These are phyloP conservation scores for Jackrogersella multiformis DNA, from an alignment of 495 filamentous ascomycete genomes.

Conservation along the genomic window DNA sequence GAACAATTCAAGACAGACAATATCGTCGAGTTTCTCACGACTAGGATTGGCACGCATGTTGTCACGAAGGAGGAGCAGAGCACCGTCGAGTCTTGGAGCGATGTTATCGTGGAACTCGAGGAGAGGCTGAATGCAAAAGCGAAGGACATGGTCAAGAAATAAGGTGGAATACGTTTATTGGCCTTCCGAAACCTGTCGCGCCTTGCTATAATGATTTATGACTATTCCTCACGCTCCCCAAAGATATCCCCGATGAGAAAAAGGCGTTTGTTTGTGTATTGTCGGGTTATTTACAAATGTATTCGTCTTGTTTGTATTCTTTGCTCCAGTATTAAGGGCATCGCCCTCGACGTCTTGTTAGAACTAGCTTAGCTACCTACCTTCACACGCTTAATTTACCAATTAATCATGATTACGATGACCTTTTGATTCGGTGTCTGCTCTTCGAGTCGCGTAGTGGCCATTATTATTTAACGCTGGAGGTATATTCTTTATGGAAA, in stretches of 20 bases:
- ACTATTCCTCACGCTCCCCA: conserved; percentile 4
- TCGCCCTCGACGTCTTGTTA: not conserved
- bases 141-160: conserved; percentile 48
- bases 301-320: not conserved
- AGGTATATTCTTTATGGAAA: no score
- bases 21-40: conserved; percentile 67
- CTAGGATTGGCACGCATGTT: conserved; percentile 54
- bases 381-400: not conserved
- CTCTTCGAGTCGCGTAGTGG: not conserved
- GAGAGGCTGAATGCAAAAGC: conserved; percentile 65
- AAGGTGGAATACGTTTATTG: not conserved
- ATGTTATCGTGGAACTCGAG: conserved; percentile 64
- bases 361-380: not conserved
- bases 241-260: conserved; percentile 1
- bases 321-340: not conserved
- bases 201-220: conserved; percentile 42
- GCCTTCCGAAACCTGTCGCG: not conserved
- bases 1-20: conserved; percentile 71
- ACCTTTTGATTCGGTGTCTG: not conserved
- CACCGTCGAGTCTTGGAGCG: conserved; percentile 60
- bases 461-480: no score
- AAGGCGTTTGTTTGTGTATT: conserved; percentile 17
- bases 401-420: not conserved
- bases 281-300: conserved; percentile 12
- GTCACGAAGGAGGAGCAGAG: conserved; percentile 45